Conservation (phyloP, 345 rosid genomes). For the Arabis alpina region DNA sequence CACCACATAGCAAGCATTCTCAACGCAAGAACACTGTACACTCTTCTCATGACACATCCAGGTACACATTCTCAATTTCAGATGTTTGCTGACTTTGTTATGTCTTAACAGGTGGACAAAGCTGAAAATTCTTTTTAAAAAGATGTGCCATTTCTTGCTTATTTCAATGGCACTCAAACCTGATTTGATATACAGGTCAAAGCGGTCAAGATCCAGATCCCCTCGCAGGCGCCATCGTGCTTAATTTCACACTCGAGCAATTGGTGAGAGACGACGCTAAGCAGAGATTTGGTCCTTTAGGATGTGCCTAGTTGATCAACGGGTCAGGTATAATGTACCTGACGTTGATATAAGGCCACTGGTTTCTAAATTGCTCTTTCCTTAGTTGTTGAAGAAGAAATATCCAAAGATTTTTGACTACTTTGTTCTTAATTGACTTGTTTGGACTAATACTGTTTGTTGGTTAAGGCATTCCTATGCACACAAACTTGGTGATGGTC, state of each 20-base stretch:
- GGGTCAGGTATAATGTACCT: not conserved
- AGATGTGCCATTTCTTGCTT: constrained; percentile 13
- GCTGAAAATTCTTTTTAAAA: constrained; percentile 7
- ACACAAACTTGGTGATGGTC: constrained; percentile 1
- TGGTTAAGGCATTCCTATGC: constrained; percentile 2
- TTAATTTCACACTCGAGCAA: constrained; percentile 34
- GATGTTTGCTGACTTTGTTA: constrained; percentile 18
- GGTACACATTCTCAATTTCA: constrained; percentile 57
- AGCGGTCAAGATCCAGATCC: constrained; percentile 82
- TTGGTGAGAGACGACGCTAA: constrained; percentile 18
- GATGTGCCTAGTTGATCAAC: not conserved
- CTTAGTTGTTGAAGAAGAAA: not conserved
- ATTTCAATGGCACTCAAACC: constrained; percentile 21
- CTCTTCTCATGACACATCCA: constrained; percentile 86
- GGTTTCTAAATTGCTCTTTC: constrained; percentile 9
- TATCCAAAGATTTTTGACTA: constrained; percentile 23
- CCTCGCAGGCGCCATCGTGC: constrained; percentile 62
- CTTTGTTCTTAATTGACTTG: constrained; percentile 3
- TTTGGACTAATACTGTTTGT: constrained; percentile 20
- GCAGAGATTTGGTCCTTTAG: not conserved
- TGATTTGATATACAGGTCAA: constrained; percentile 52
- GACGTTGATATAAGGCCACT: constrained; percentile 1
- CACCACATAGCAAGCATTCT: constrained; percentile 99
- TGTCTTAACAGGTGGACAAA: constrained; percentile 71
- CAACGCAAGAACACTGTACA: constrained; percentile 96